A percentile compares a stretch with the other conserved stretches of the same genome.
phyloP scores from a whole-genome alignment of 352 stramenopile species.

The Phytophthora capsici region DNA sequence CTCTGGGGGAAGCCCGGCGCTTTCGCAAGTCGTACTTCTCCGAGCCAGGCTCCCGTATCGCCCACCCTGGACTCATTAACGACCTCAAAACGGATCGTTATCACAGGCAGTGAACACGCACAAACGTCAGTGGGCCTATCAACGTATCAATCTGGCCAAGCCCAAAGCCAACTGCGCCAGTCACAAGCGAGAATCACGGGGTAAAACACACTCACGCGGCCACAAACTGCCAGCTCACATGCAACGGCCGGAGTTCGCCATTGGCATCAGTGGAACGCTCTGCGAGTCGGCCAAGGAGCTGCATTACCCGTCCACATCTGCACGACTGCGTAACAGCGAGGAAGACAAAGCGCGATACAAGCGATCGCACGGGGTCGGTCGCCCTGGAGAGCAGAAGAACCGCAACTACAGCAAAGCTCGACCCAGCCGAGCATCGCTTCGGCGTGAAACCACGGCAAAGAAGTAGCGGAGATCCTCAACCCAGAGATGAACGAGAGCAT shows the following conservation, averaged over 20 bases:
- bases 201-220: constrained; percentile 67
- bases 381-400: constrained; percentile 86
- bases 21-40: constrained; percentile 88
- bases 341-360: constrained; percentile 81
- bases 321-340: constrained; percentile 53
- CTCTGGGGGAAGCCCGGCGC: constrained; percentile 75
- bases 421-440: constrained; percentile 77
- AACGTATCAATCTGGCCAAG: constrained; percentile 70
- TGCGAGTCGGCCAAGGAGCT: constrained; percentile 87
- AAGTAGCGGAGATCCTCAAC: constrained; percentile 69
- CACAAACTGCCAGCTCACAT: constrained; percentile 70
- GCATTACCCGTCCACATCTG: constrained; percentile 66
- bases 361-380: constrained; percentile 75
- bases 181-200: constrained; percentile 81
- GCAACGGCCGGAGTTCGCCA: constrained; percentile 66
- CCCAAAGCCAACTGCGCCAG: constrained; percentile 81
- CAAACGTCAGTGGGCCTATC: constrained; percentile 68
- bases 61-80: constrained; percentile 80
- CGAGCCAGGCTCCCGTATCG: constrained; percentile 74
- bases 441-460: constrained; percentile 53
- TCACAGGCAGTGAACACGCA: constrained; percentile 71
- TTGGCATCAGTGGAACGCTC: constrained; percentile 70
- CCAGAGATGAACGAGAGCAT: constrained; percentile 73
- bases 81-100: constrained; percentile 74
- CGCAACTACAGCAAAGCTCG: constrained; percentile 80